These are phyloP conservation scores for Naganishia randhawae DNA, from an alignment of 768 basidiomycete species.

Conservation along the genomic window DNA sequence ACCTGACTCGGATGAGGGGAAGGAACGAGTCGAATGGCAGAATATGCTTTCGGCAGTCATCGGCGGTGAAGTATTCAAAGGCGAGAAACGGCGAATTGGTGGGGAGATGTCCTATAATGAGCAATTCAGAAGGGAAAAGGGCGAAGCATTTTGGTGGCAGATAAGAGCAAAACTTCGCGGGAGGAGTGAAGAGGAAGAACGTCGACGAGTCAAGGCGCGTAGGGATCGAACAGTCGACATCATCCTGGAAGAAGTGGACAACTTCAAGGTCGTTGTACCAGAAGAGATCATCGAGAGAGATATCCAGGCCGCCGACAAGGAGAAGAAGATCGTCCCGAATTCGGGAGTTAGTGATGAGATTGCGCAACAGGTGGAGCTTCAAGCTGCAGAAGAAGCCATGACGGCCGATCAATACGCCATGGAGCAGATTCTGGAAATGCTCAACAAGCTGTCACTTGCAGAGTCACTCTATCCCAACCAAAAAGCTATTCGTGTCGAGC, in stretches of 20 bases:
- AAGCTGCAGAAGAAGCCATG: conserved; percentile 54
- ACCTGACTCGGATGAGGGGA: conserved; percentile 68
- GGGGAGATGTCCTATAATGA: conserved; percentile 67
- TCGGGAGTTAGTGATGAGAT: conserved; percentile 8
- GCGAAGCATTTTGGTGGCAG: conserved; percentile 69
- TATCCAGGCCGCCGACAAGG: conserved; percentile 36
- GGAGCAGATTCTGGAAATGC: conserved; percentile 53
- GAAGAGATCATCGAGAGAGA: conserved; percentile 26
- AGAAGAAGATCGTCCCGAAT: conserved; percentile 29
- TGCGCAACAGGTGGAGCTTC: conserved; percentile 57
- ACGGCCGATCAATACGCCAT: conserved; percentile 37
- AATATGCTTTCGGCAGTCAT: conserved; percentile 90
- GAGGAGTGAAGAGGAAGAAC: conserved; percentile 75
- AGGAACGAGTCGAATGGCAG: conserved; percentile 89
- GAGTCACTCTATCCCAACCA: conserved; percentile 82
- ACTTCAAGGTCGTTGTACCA: conserved; percentile 63
- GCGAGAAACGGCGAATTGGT: conserved; percentile 89
- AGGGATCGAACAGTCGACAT: conserved; percentile 73
- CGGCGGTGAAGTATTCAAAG: conserved; percentile 86
- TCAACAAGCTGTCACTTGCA: conserved; percentile 73
- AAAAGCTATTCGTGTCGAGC: conserved; percentile 73
- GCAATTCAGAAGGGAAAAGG: conserved; percentile 45
- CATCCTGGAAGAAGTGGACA: conserved; percentile 75
- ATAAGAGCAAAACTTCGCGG: conserved; percentile 81
- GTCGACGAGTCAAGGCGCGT: conserved; percentile 73